Conservation (phyloP, 257 asterid species). For the Solanum chiquidenum region DNA sequence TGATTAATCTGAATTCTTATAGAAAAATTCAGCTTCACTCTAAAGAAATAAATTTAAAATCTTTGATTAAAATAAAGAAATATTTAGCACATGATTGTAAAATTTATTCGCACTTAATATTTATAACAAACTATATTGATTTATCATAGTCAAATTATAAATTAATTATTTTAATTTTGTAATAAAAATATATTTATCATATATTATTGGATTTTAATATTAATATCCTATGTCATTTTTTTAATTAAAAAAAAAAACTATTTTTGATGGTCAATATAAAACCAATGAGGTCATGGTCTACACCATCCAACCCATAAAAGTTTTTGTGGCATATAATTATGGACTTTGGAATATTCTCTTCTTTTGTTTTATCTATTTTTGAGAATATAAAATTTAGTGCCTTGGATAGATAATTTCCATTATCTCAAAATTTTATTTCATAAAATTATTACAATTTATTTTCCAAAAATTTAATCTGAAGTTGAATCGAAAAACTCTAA, state of each 20-base stretch:
- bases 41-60: not conserved
- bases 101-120: not conserved
- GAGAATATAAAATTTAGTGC: not conserved
- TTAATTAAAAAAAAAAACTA: not conserved
- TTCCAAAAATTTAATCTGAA: not conserved
- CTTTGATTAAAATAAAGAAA: not conserved
- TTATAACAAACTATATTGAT: not conserved
- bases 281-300: not conserved
- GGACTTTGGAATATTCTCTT: not conserved
- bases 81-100: not conserved
- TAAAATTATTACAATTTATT: too few relatives aligned
- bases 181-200: not conserved
- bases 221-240: not conserved
- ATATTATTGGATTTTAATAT: not conserved
- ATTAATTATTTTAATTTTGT: not conserved
- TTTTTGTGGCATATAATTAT: not conserved
- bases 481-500: not conserved
- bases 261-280: not conserved
- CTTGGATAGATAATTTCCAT: not conserved
- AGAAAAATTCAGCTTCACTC: not conserved
- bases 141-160: not conserved
- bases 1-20: not conserved
- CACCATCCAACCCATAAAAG: not conserved
- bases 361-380: not conserved
- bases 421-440: not conserved